phyloP scores from a whole-genome alignment of 2,329 filamentous ascomycete species.

The Stylonectria norvegica region DNA sequence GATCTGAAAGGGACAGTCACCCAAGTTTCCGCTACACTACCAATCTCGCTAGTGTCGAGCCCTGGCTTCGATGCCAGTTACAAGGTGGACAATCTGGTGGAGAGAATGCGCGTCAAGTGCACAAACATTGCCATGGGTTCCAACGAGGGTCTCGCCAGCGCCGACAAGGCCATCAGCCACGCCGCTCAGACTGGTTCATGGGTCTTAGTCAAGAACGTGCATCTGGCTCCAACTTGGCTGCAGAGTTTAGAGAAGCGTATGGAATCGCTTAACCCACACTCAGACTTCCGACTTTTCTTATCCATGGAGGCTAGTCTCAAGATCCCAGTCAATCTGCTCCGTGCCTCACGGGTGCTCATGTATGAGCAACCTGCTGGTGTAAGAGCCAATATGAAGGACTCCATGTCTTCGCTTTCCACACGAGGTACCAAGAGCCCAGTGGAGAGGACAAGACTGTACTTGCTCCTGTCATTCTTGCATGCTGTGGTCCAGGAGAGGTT shows the following conservation, averaged over 20 bases:
- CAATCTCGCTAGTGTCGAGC: conserved; percentile 88
- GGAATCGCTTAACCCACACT: conserved; percentile 89
- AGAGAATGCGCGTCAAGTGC: conserved; percentile 76
- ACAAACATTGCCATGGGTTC: conserved; percentile 99
- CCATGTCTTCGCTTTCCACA: conserved; percentile 75
- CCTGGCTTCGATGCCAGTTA: conserved; percentile 98
- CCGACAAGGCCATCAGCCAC: conserved; percentile 91
- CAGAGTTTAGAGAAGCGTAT: conserved; percentile 97
- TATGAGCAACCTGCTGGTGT: conserved; percentile 98
- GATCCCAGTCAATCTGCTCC: conserved; percentile 93
- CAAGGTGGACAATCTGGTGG: conserved; percentile 94
- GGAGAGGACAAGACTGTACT: conserved; percentile 84
- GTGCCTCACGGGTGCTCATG: conserved; percentile 90
- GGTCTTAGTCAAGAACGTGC: conserved; percentile 99
- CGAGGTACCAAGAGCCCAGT: conserved; percentile 78
- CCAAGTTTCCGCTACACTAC: conserved; percentile 78
- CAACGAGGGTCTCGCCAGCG: conserved; percentile 85
- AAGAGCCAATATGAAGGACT: conserved; percentile 97
- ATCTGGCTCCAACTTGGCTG: conserved; percentile 91
- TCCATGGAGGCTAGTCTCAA: conserved; percentile 97
- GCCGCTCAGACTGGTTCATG: conserved; percentile 89
- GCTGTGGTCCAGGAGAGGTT: conserved; percentile 93
- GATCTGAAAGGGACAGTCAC: conserved; percentile 82
- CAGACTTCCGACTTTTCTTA: conserved; percentile 90
- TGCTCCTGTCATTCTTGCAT: conserved; percentile 90